Evolutionary conservation across 768 basidiomycete species (phyloP).

Genomic region (Leccinum boreale): DNA sequence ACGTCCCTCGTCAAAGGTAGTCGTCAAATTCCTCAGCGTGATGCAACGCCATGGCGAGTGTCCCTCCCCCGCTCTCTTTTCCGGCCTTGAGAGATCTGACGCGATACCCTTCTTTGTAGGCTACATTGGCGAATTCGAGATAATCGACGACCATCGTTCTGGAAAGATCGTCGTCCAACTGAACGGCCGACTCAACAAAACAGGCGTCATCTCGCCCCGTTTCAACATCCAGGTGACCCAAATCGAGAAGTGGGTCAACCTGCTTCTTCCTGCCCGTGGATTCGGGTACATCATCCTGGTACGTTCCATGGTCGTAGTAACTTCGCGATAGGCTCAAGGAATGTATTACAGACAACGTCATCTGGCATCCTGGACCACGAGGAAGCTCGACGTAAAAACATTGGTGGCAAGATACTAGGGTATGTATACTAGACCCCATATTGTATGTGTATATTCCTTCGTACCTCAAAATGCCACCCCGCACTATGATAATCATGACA

Average conservation of each 20-base stretch:
- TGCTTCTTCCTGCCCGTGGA: conserved; percentile 91
- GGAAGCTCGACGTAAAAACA: conserved; percentile 97
- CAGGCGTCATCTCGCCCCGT: conserved; percentile 99
- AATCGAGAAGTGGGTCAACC: conserved; percentile 96
- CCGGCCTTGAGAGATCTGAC: not conserved
- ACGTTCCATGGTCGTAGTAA: conserved; percentile 25
- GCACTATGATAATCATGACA: not conserved
- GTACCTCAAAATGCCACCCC: conserved; percentile 1
- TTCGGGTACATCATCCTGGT: conserved; percentile 97
- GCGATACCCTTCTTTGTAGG: conserved; percentile 42
- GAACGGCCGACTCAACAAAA: conserved; percentile 98
- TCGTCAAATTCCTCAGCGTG: conserved; percentile 95
- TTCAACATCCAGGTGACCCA: conserved; percentile 94
- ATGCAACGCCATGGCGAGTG: conserved; percentile 97
- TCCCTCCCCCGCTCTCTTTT: not conserved
- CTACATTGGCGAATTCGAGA: conserved; percentile 98
- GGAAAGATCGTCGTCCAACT: conserved; percentile 98
- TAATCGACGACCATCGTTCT: conserved; percentile 97
- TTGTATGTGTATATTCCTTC: conserved; percentile 23
- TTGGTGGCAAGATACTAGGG: conserved; percentile 92
- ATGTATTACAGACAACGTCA: conserved; percentile 73
- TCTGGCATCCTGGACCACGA: conserved; percentile 99
- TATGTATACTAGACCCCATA: conserved; percentile 72
- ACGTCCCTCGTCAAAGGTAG: conserved; percentile 95
- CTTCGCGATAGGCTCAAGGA: not conserved